phyloP scores from a whole-genome alignment of 306 rosid genomes.

The Lathyrus tuberosus region DNA sequence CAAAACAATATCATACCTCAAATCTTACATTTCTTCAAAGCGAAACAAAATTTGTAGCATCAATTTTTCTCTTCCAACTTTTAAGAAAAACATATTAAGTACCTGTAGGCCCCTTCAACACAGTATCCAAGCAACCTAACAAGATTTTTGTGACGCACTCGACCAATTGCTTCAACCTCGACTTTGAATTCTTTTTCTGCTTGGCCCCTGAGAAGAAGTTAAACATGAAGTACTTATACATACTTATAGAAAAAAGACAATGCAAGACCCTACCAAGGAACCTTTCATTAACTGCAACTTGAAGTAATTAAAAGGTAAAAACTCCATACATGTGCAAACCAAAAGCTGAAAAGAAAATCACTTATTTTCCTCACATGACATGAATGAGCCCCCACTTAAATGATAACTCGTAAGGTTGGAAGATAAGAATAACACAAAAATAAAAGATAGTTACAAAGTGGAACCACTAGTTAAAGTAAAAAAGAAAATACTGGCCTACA shows the following conservation, averaged over 20 bases:
- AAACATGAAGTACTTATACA: conserved; percentile 14
- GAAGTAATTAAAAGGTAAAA: conserved; percentile 19
- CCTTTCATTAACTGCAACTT: conserved; percentile 27
- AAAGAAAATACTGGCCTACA: conserved; percentile 36
- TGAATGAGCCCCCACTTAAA: conserved; percentile 43
- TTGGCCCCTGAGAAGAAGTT: conserved; percentile 78
- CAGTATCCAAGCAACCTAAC: conserved; percentile 95
- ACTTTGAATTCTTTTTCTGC: conserved; percentile 96
- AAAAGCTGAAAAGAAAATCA: conserved; percentile 37
- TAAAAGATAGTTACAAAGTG: conserved; percentile 18
- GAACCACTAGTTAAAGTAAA: conserved; percentile 35
- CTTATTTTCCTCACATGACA: conserved; percentile 41
- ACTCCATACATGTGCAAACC: conserved; percentile 36
- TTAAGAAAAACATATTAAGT: background rate
- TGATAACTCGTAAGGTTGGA: conserved; percentile 39
- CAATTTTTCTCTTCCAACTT: background rate
- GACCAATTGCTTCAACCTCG: conserved; percentile 95
- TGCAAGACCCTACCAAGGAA: conserved; percentile 32
- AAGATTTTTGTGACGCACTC: conserved; percentile 96
- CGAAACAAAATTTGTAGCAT: conserved; percentile 20
- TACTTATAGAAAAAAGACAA: conserved; percentile 26
- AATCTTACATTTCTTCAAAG: conserved; percentile 31
- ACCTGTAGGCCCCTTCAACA: conserved; percentile 99
- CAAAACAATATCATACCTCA: conserved; percentile 31
- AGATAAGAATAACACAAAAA: conserved; percentile 42